Conservation (phyloP, 2,329 filamentous ascomycete genomes). For the Fusarium fujikuroi region DNA sequence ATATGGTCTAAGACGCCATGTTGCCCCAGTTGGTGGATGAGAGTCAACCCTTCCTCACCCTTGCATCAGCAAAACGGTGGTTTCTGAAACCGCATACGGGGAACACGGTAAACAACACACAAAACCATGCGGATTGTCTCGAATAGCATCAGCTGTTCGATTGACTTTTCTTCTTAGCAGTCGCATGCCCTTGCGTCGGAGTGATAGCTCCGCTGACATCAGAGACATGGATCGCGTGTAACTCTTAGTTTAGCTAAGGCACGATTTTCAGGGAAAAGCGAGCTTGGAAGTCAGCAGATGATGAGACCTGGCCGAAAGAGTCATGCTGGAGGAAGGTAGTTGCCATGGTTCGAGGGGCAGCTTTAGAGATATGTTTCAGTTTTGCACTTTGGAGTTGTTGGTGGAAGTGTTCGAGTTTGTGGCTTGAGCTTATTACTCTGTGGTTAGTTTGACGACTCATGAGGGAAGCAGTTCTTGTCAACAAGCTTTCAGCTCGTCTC, state of each 20-base stretch:
- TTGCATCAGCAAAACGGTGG: not conserved
- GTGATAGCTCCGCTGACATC: conserved; percentile 15
- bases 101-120: not conserved
- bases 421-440: not conserved
- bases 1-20: not conserved
- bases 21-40: not conserved
- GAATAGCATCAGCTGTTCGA: conserved; percentile 2
- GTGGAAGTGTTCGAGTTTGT: not conserved
- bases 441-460: not conserved
- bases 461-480: not conserved
- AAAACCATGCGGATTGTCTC: conserved; percentile 13
- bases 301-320: not conserved
- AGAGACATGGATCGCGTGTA: conserved; percentile 16
- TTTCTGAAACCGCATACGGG: not conserved
- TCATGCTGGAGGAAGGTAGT: not conserved
- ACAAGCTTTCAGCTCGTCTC: not conserved
- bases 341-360: not conserved
- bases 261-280: not conserved
- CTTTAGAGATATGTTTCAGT: not conserved
- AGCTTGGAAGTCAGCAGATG: not conserved
- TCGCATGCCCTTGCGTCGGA: conserved; percentile 5
- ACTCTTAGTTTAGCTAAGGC: not conserved
- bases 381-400: not conserved
- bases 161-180: not conserved
- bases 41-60: not conserved